Evolutionary conservation across 2,329 filamentous ascomycete species (phyloP).

Genomic region (Ascochyta rabiei): DNA sequence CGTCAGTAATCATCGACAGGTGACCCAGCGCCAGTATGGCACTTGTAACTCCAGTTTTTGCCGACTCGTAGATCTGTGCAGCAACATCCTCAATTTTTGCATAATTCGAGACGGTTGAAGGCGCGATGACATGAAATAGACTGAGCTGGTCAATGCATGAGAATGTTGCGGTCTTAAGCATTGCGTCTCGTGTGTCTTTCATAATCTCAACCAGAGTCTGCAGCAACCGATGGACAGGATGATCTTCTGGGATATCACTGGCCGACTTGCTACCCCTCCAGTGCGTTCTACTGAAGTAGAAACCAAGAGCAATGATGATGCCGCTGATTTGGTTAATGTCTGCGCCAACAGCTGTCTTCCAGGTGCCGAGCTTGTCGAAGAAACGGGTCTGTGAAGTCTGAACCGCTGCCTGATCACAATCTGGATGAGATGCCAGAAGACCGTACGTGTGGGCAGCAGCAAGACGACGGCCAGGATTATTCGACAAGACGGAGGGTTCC

Average conservation of each 20-base stretch:
- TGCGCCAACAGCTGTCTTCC: slow-evolving; percentile 66
- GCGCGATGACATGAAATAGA: slow-evolving; percentile 62
- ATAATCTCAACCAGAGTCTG: slow-evolving; percentile 58
- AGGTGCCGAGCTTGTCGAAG: slow-evolving; percentile 55
- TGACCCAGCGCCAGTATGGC: slow-evolving; percentile 83
- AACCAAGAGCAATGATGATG: slow-evolving; percentile 63
- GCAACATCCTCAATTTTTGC: slow-evolving; percentile 58
- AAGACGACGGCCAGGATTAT: slow-evolving; percentile 70
- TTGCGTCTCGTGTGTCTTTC: slow-evolving; percentile 59
- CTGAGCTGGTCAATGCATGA: slow-evolving; percentile 66
- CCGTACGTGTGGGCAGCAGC: slow-evolving; percentile 75
- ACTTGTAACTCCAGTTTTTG: slow-evolving; percentile 80
- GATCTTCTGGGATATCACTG: slow-evolving; percentile 35
- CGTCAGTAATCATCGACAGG: slow-evolving; percentile 67
- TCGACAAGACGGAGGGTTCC: slow-evolving; percentile 68
- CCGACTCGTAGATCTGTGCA: slow-evolving; percentile 68
- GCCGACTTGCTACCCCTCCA: slow-evolving; percentile 53
- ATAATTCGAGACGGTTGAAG: slow-evolving; percentile 42
- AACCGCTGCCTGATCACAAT: slow-evolving; percentile 50
- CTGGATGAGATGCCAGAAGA: slow-evolving; percentile 72
- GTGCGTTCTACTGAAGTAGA: slow-evolving; percentile 62
- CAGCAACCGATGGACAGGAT: slow-evolving; percentile 51
- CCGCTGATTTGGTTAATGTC: slow-evolving; percentile 66
- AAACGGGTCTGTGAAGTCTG: slow-evolving; percentile 54
- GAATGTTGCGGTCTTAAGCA: slow-evolving; percentile 63